Conservation (phyloP, 495 filamentous ascomycete species). For the Penicillium ucsense region DNA sequence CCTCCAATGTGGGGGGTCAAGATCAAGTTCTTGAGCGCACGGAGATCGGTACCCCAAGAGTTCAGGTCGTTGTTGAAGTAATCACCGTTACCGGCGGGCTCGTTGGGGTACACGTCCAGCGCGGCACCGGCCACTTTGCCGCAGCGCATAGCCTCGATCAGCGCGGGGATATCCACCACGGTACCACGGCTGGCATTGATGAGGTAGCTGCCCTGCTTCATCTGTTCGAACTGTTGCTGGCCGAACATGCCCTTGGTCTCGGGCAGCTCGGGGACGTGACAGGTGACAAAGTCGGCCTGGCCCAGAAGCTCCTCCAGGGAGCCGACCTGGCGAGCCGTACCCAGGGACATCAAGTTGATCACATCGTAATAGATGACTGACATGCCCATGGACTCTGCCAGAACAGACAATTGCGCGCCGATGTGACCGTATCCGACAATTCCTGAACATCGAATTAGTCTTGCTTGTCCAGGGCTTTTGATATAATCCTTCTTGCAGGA, state of each 20-base stretch:
- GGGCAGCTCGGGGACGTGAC: constrained; percentile 86
- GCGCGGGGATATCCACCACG: constrained; percentile 87
- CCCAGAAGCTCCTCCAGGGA: constrained; percentile 67
- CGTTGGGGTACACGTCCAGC: constrained; percentile 89
- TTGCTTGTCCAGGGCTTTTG: no score
- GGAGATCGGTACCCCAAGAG: constrained; percentile 76
- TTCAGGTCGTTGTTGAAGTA: constrained; percentile 88
- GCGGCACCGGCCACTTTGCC: constrained; percentile 92
- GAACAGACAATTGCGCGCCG: constrained; percentile 88
- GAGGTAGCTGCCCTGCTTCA: constrained; percentile 87
- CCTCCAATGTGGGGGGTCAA: constrained; percentile 95
- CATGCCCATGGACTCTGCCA: constrained; percentile 98
- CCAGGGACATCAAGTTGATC: constrained; percentile 84
- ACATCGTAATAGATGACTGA: constrained; percentile 92
- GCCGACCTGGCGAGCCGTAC: constrained; percentile 73
- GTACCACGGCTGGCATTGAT: constrained; percentile 94
- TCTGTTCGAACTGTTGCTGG: constrained; percentile 62
- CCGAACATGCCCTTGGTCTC: constrained; percentile 92
- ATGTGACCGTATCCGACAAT: constrained; percentile 98
- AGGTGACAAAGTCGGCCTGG: constrained; percentile 79
- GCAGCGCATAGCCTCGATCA: constrained; percentile 77
- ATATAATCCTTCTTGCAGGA: no score
- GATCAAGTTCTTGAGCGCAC: constrained; percentile 82
- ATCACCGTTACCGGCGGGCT: constrained; percentile 87
- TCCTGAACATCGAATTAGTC: constrained; percentile 28